A percentile compares a stretch with the other conserved stretches of the same genome.
Evolutionary conservation across 2,329 filamentous ascomycete species (phyloP).

Genomic region (Didymella keratinophila): DNA sequence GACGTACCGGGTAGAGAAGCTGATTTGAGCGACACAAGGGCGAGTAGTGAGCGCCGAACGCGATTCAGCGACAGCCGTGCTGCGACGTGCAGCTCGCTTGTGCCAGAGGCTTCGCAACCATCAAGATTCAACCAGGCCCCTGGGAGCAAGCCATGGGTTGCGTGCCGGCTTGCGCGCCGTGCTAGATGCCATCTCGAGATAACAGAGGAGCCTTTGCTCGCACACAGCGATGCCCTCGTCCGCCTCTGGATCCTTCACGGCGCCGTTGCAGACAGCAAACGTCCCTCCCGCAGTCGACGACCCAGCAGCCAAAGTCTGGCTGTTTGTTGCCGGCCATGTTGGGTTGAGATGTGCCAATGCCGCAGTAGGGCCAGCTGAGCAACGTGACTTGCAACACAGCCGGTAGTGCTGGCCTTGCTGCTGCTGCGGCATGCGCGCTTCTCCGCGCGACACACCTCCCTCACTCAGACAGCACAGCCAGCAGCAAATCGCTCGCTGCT

Average conservation of each 20-base stretch:
- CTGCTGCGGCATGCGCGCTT: slow-evolving; percentile 28
- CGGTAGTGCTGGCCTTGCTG: slow-evolving; percentile 7
- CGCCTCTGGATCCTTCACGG: slow-evolving; percentile 13
- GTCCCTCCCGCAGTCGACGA: slow-evolving; percentile 26
- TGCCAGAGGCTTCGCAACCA: slow-evolving; percentile 22
- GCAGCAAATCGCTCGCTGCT: slow-evolving; percentile 17
- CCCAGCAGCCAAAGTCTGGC: slow-evolving; percentile 4
- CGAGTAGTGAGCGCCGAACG: slow-evolving; percentile 28
- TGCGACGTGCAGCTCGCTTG: slow-evolving; percentile 37
- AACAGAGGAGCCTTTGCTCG: slow-evolving; percentile 26
- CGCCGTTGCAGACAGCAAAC: slow-evolving; percentile 36
- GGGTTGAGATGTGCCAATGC: slow-evolving; percentile 4
- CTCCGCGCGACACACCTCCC: slow-evolving; percentile 26
- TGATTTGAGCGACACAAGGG: slow-evolving; percentile 30
- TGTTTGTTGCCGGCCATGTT: slow-evolving; percentile 3
- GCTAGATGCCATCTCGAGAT: slow-evolving; percentile 25
- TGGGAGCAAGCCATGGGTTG: slow-evolving; percentile 34
- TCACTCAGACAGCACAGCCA: slow-evolving; percentile 20
- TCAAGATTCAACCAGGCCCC: slow-evolving; percentile 32
- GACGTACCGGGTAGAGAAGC: slow-evolving; percentile 5
- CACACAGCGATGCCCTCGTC: slow-evolving; percentile 23
- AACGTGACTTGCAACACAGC: slow-evolving; percentile 36
- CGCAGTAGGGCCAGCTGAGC: slow-evolving; percentile 23
- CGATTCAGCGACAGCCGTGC: slow-evolving; percentile 27
- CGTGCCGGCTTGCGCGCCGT: slow-evolving; percentile 32